phyloP scores from a whole-genome alignment of 768 basidiomycete species.

The Rhodocollybia butyracea region DNA sequence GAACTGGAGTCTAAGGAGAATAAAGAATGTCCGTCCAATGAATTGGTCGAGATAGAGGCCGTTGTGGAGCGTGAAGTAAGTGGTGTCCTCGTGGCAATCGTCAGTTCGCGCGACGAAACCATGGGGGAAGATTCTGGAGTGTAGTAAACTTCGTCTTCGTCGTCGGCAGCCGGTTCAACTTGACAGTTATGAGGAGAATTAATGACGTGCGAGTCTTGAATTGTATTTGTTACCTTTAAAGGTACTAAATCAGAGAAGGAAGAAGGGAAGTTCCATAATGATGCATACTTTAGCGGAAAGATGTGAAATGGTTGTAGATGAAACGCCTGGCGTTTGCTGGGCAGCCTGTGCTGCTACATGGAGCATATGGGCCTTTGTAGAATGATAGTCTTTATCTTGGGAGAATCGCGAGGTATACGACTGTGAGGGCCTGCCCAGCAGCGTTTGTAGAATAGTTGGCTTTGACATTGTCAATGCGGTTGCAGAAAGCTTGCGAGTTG shows the following conservation, averaged over 20 bases:
- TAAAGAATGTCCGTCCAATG: constrained; percentile 38
- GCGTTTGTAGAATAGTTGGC: constrained; percentile 55
- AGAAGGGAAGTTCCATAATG: too few relatives aligned
- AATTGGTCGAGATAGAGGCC: constrained; percentile 31
- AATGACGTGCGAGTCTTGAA: constrained; percentile 18
- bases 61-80: constrained; percentile 25
- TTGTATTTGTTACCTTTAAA: neutral
- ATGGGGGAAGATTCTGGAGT: constrained; percentile 54
- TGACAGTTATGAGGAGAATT: neutral
- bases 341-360: constrained; percentile 28
- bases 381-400: constrained; percentile 44
- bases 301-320: too few relatives aligned
- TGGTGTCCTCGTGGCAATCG: constrained; percentile 18
- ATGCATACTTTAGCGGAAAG: too few relatives aligned
- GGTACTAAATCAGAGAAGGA: too few relatives aligned
- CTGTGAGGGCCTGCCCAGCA: constrained; percentile 65
- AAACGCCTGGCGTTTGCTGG: neutral
- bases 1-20: constrained; percentile 32
- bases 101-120: constrained; percentile 17
- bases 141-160: constrained; percentile 53
- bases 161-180: constrained; percentile 19
- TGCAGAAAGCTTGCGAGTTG: too few relatives aligned
- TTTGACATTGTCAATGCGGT: constrained; percentile 48
- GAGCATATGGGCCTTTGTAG: constrained; percentile 47
- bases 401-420: constrained; percentile 52